Conservation (phyloP, 2,329 filamentous ascomycete species). For the Fusarium irregulare region DNA sequence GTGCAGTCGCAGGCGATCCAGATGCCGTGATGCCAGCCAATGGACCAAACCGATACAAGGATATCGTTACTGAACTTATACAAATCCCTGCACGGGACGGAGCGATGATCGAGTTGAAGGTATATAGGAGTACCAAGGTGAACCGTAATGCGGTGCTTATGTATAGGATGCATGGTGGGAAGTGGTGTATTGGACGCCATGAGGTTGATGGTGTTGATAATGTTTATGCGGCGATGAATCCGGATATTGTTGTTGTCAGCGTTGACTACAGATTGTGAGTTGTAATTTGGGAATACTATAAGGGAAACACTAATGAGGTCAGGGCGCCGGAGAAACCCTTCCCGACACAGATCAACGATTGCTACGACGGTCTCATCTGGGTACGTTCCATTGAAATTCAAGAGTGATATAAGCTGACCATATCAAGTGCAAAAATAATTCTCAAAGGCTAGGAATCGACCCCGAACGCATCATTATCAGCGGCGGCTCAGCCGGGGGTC, state of each 20-base stretch:
- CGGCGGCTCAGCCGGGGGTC: slow-evolving; percentile 39
- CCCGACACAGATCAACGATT: slow-evolving; percentile 36
- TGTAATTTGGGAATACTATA: too few relatives aligned
- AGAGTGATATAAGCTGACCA: background rate
- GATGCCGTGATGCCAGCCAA: slow-evolving; percentile 37
- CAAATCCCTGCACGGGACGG: slow-evolving; percentile 35
- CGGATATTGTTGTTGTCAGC: slow-evolving; percentile 40
- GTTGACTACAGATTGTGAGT: slow-evolving; percentile 37
- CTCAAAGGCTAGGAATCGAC: slow-evolving; percentile 24
- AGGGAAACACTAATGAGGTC: too few relatives aligned
- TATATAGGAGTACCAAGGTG: slow-evolving; percentile 31
- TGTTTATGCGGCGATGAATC: slow-evolving; percentile 29
- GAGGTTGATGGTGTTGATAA: slow-evolving; percentile 43
- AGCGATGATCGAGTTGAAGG: slow-evolving; percentile 29
- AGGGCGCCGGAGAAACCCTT: slow-evolving; percentile 41
- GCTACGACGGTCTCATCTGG: slow-evolving; percentile 42
- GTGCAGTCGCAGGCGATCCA: slow-evolving; percentile 1
- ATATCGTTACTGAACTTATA: slow-evolving; percentile 29
- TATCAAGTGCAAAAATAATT: slow-evolving; percentile 38
- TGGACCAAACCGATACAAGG: slow-evolving; percentile 29
- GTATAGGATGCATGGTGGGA: slow-evolving; percentile 42
- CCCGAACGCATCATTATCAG: slow-evolving; percentile 36
- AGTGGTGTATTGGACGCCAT: slow-evolving; percentile 41
- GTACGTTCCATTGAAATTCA: background rate
- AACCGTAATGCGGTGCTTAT: slow-evolving; percentile 31